Base-by-base conservation (phyloP, 2,329 filamentous ascomycete genomes). In the Diaporthe citrichinensis region DNA sequence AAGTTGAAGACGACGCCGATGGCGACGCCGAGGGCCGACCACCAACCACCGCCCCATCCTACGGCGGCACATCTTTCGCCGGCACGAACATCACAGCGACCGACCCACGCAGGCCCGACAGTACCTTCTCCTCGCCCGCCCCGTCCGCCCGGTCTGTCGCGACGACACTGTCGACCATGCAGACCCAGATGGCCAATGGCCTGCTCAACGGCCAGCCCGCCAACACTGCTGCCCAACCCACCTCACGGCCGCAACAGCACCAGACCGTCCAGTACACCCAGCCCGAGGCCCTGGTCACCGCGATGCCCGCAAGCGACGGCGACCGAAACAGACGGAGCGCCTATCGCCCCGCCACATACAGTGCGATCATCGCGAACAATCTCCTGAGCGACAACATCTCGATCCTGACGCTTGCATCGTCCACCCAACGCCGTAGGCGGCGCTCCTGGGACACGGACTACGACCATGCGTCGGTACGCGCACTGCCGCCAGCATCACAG, bases 361-460 rank as follows among this genome's bases (percentile, higher is more conserved):
- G 88, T 69, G 91, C 90, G n/a, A 94, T 94, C 2, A 96, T 94
- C 0, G 94, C 94, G 71, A 95, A 96, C 84, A 95, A 94, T 80
- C 88, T 96, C 8, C 87, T 96, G 46, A 95, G 94, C 1, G 95
- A 97, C 83, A 95, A 97, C 81, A 95, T 95, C 31, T 96, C 94
- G 36, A 96, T 97, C 79, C 85, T 97, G 76, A 97, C 95, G 0
- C 88, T 97, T 20, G 95, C 95, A 3, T 96, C 94, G 5, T 96
- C 94, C 0, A 95, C 93, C 78, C 95, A 96, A 85, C 91, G 93
- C 51, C 90, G 92, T 39, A 92, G 95, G 49, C 90, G 94, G 67
- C 91, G 94, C 76, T 96, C 94, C 41, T 92, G 96, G 84, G 95
- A 97, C 83, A 97, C 95, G 0, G 94, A 97, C 82, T 76, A 72